Evolutionary conservation across 1,284 basidiomycete genomes (phyloP), one percentile per base, ranked within the genome.

Genomic region (Pseudozyma thailandica): DNA sequence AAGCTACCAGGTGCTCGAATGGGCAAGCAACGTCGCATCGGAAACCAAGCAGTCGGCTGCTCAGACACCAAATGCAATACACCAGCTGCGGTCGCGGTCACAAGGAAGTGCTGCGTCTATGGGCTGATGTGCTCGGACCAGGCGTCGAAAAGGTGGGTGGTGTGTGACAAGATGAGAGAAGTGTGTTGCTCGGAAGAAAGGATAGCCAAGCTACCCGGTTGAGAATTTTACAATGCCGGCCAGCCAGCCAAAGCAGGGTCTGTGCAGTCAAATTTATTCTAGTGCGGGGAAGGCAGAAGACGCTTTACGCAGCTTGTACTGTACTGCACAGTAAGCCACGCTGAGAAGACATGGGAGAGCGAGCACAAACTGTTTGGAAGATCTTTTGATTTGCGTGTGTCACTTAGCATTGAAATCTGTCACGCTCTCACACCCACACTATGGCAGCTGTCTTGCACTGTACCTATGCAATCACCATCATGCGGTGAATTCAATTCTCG

Each of bases 1-100:
- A 39, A 31, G 27, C 27, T 43, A 47, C 47, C 38, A 47, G 62
- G 12, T 41, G 43, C 38, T 50, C 51, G 27, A 50, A 30, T 37
- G 2, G 55, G 28, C 47, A 50, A 25, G 33, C 50, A 50, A 23
- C 35, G 55, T 27, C 52, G 62, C 62, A 65, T 65, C 37, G n/a
- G 47, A 59, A 30, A 47, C 37, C 54, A 30, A 31, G 30, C 6
- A 28, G 16, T n/a, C n/a, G n/a, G 46, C 54, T 44, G 16, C 9
- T 23, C 23, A 8, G 18, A 41, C 39, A 21, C 39, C 39, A 23
- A 18, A 20, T 18, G 13, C 9, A 38, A 18, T 9, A 20, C 16
- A n/a, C 16, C 2, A 16, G 9, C 18, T n/a, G 18, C 16, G 18
- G 13, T 38, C 18, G 15, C 30, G 30, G 30, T 31, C 30, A 31